Evolutionary conservation across 23 red algal species (phyloP), one percentile per base, ranked within the genome.

Genomic region (Agarophyton chilense): DNA sequence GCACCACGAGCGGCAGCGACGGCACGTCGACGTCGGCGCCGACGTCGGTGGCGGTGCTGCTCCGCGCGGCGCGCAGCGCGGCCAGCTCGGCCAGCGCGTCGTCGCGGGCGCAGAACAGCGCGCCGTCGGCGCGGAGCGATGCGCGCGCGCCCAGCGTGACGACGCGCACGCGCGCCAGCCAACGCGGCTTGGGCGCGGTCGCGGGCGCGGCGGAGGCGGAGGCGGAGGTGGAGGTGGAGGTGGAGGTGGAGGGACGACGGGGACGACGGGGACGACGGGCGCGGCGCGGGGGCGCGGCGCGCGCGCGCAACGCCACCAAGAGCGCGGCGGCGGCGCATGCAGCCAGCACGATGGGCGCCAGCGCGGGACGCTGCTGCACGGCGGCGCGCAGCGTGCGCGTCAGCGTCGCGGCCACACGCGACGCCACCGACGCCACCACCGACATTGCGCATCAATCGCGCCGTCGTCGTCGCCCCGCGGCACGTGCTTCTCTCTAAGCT

Each of bases 111-210:
- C 33, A 71, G 45, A 87, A 87, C 13, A 87, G 45, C 16, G 55
- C 67, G 66, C 82, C 39, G 25, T 21, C 13, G 74, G 45, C 16
- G 55, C 67, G 66, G 64, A 71, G 25, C 35, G 41, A 21, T 54
- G 44, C 47, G 82, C 19, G 45, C 38, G 51, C 26, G 53, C 82
- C 82, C 44, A 87, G 45, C 0, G 82, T 73, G 25, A 87, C 82
- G 11, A 36, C n/a, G 52, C 60, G 64, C 28, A 87, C 82, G 12
- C 82, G 82, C 43, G 44, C 62, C 25, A 87, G 82, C 82, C 82
- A 87, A 2, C 28, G 60, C 55, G 82, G 82, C 53, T 87, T 87
- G 32, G 65, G 3, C 68, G 24, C 43, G 19, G 4, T 39, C 12
- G 31, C 26, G 31, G 29, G 25, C 60, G 60, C 29, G 29, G 8